phyloP scores from a whole-genome alignment of 805 yeast species.

The Kockiozyma suomiensis region DNA sequence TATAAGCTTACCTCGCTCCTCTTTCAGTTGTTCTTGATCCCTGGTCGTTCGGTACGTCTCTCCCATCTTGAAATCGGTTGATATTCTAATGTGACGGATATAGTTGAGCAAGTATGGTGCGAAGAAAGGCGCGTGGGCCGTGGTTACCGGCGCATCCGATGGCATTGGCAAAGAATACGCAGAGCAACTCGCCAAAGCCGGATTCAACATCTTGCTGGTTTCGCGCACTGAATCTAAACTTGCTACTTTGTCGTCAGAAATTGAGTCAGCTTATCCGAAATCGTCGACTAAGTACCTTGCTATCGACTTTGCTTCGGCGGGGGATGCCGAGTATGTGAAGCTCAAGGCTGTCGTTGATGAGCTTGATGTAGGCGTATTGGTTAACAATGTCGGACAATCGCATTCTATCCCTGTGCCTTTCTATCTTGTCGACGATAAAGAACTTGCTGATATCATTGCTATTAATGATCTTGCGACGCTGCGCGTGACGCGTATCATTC shows the following conservation, averaged over 20 bases:
- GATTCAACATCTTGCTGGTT: slow-evolving; percentile 79
- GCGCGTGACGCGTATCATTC: slow-evolving; percentile 75
- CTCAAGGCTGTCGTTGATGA: slow-evolving; percentile 42
- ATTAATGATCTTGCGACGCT: slow-evolving; percentile 85
- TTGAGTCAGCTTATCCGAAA: slow-evolving; percentile 52
- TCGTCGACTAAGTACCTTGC: slow-evolving; percentile 71
- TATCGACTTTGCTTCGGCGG: slow-evolving; percentile 74
- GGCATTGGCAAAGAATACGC: slow-evolving; percentile 96
- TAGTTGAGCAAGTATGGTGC: slow-evolving; percentile 77
- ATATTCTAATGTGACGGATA: not conserved
- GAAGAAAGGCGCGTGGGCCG: slow-evolving; percentile 78
- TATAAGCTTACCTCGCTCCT: slow-evolving; percentile 11
- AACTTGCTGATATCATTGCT: slow-evolving; percentile 76
- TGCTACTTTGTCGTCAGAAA: slow-evolving; percentile 62
- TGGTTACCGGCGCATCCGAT: slow-evolving; percentile 95
- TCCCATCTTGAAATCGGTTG: not conserved
- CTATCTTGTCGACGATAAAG: slow-evolving; percentile 71
- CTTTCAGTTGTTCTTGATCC: slow-evolving; percentile 17
- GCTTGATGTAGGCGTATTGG: slow-evolving; percentile 55
- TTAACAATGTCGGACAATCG: slow-evolving; percentile 93
- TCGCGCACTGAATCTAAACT: slow-evolving; percentile 84
- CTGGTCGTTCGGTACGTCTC: slow-evolving; percentile 29
- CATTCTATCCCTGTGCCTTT: slow-evolving; percentile 96
- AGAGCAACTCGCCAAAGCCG: slow-evolving; percentile 77
- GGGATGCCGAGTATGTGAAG: slow-evolving; percentile 55